Conservation (phyloP, 352 stramenopile species). For the Salisapilia sapeloensis region DNA sequence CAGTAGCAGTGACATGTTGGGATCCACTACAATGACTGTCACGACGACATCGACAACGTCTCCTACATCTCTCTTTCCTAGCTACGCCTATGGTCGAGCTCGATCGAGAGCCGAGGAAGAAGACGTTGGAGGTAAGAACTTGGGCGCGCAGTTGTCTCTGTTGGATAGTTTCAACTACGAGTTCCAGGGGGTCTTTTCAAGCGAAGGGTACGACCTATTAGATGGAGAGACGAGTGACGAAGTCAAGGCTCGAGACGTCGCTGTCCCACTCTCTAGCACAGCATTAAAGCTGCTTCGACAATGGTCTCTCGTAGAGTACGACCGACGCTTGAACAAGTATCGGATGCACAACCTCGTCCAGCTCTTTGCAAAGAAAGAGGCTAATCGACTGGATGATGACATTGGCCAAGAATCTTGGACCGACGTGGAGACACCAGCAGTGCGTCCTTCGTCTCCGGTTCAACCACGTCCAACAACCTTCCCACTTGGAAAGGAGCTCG, state of each 20-base stretch:
- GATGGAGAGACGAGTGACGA: slow-evolving; percentile 59
- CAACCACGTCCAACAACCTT: slow-evolving; percentile 9
- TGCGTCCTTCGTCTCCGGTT: slow-evolving; percentile 19
- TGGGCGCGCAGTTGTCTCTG: slow-evolving; percentile 42
- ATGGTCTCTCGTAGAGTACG: slow-evolving; percentile 70
- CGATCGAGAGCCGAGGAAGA: slow-evolving; percentile 27
- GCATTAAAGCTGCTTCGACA: slow-evolving; percentile 49
- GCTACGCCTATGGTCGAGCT: slow-evolving; percentile 24
- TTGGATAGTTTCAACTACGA: slow-evolving; percentile 61
- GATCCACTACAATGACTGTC: slow-evolving; percentile 1
- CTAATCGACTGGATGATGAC: slow-evolving; percentile 28
- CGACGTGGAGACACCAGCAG: too few relatives aligned
- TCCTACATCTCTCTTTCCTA: slow-evolving; percentile 22
- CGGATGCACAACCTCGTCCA: slow-evolving; percentile 75
- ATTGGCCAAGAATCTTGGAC: too few relatives aligned
- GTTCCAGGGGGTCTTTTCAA: slow-evolving; percentile 66
- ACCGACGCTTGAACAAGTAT: slow-evolving; percentile 46
- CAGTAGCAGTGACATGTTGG: neutral
- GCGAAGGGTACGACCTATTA: slow-evolving; percentile 56
- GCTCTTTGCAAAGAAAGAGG: slow-evolving; percentile 71
- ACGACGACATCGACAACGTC: slow-evolving; percentile 12
- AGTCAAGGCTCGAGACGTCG: slow-evolving; percentile 22
- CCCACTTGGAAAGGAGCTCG: slow-evolving; percentile 32
- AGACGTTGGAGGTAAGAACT: slow-evolving; percentile 26
- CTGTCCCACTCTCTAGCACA: slow-evolving; percentile 23